A percentile compares a stretch with the other conserved stretches of the same genome.
phyloP scores from a whole-genome alignment of 1,139 yeast genomes.

The Spencermartinsiella ligniputridi region DNA sequence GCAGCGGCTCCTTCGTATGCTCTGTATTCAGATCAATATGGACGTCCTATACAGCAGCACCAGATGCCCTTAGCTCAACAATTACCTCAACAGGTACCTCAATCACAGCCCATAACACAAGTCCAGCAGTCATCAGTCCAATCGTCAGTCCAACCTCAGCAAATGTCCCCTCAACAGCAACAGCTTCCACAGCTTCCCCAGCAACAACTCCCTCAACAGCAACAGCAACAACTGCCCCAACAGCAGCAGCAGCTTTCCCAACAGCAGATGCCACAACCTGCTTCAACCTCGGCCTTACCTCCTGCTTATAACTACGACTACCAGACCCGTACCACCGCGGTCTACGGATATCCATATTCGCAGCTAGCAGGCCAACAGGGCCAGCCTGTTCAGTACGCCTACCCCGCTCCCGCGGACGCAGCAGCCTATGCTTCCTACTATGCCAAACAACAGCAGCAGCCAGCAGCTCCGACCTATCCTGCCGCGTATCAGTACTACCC shows the following conservation, averaged over 20 bases:
- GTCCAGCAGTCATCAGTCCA: too few relatives aligned
- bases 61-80: too few relatives aligned
- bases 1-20: conserved; percentile 3
- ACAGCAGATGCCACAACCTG: conserved; percentile 7
- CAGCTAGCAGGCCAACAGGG: not conserved
- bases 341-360: not conserved
- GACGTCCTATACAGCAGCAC: not conserved
- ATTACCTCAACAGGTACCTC: too few relatives aligned
- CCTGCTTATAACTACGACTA: conserved; percentile 2
- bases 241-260: conserved; percentile 13
- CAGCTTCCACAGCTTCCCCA: conserved; percentile 10
- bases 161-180: conserved; percentile 8
- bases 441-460: conserved; percentile 6
- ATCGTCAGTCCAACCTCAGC: conserved; percentile 3
- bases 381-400: not conserved
- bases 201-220: conserved; percentile 11
- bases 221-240: conserved; percentile 14
- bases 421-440: not conserved
- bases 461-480: not conserved
- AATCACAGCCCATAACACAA: too few relatives aligned
- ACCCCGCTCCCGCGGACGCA: not conserved
- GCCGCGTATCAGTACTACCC: not conserved
- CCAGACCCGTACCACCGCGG: not conserved
- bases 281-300: conserved; percentile 7
- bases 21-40: conserved; percentile 1